Percentiles rank a stretch among this genome's conserved stretches.
Conservation (phyloP, 177 flowering plant species). For the Tripterygium wilfordii region DNA sequence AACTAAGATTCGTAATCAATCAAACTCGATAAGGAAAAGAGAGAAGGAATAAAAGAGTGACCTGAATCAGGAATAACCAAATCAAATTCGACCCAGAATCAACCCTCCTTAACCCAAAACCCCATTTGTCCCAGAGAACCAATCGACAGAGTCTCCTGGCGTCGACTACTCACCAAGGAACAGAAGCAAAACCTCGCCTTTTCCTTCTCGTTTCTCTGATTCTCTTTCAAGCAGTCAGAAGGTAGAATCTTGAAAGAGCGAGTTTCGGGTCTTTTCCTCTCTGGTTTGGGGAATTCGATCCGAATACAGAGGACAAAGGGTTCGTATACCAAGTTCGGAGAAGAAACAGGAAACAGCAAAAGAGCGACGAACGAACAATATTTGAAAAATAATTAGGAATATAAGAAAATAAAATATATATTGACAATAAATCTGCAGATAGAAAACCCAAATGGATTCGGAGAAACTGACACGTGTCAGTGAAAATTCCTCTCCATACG, state of each 20-base stretch:
- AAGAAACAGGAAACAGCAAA: conserved; percentile 1
- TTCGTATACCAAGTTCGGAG: conserved; percentile 18
- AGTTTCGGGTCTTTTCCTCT: conserved; percentile 1
- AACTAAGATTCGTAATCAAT: conserved; percentile 19
- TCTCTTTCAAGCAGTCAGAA: background rate
- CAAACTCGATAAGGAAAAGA: background rate
- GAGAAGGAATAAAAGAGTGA: background rate
- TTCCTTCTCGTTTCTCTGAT: background rate
- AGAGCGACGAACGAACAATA: conserved; percentile 4
- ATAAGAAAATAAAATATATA: no score
- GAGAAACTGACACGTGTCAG: no score
- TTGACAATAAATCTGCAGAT: no score
- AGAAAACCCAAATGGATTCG: no score
- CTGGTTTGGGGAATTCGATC: conserved; percentile 9
- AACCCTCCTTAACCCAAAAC: conserved; percentile 2
- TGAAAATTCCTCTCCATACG: no score
- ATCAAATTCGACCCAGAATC: background rate
- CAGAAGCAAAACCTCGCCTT: background rate
- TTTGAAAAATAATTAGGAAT: background rate
- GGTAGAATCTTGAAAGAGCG: no score
- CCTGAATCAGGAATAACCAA: conserved; percentile 2
- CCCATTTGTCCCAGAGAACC: conserved; percentile 9
- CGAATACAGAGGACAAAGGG: conserved; percentile 7
- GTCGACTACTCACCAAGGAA: conserved; percentile 12
- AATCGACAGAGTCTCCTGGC: conserved; percentile 17